Conservation (phyloP, 768 basidiomycete species). For the Tubosaeta sp. region DNA sequence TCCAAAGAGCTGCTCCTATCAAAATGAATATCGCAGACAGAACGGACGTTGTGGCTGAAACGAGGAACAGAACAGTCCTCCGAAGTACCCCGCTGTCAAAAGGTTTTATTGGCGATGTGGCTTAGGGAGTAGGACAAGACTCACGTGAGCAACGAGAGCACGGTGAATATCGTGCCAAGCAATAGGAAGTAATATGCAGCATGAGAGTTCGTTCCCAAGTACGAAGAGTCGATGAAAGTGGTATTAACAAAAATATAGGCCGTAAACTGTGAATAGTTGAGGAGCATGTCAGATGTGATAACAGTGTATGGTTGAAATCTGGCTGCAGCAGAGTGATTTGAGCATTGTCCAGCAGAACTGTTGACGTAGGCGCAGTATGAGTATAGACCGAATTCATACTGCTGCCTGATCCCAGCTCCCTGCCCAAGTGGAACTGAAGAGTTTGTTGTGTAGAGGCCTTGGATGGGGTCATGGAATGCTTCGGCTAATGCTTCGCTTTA, state of each 20-base stretch:
- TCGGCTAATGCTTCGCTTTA: conserved; percentile 47
- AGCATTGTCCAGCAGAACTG: conserved; percentile 56
- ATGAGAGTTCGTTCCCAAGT: conserved; percentile 58
- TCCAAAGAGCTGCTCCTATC: conserved; percentile 74
- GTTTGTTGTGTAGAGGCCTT: conserved; percentile 64
- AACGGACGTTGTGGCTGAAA: conserved; percentile 61
- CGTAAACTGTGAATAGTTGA: conserved; percentile 57
- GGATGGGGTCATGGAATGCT: conserved; percentile 54
- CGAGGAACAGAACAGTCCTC: conserved; percentile 60
- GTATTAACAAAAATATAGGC: conserved; percentile 47
- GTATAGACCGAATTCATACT: conserved; percentile 80
- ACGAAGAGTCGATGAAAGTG: conserved; percentile 57
- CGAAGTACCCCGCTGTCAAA: conserved; percentile 58
- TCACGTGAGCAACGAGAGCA: conserved; percentile 62
- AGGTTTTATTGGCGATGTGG: conserved; percentile 1
- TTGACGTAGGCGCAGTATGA: conserved; percentile 72
- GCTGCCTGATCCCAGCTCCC: conserved; percentile 58
- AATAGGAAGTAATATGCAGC: conserved; percentile 75
- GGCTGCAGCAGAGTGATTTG: conserved; percentile 54
- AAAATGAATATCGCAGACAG: conserved; percentile 60
- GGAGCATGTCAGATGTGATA: conserved; percentile 62
- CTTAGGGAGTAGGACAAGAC: conserved; percentile 25
- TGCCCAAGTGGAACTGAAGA: conserved; percentile 55
- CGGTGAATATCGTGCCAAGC: conserved; percentile 64
- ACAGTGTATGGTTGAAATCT: conserved; percentile 62